Conservation (phyloP, 768 basidiomycete genomes). For the Daedaleopsis nitida region DNA sequence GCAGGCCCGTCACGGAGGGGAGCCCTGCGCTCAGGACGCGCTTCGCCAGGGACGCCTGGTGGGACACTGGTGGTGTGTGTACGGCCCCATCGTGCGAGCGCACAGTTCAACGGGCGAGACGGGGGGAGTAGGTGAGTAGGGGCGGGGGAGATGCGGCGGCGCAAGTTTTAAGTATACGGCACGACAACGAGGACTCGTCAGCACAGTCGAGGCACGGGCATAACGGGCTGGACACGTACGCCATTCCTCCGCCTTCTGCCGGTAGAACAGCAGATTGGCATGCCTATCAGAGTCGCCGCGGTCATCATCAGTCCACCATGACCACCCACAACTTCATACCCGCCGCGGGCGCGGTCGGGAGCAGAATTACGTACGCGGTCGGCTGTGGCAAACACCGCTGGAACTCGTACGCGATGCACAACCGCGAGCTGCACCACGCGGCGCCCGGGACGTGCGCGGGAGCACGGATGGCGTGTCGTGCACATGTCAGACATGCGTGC, state of each 20-base stretch:
- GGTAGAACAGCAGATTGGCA: slow-evolving; percentile 27
- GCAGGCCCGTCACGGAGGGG: slow-evolving; percentile 57
- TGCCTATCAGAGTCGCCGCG: slow-evolving; percentile 48
- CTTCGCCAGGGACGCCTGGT: slow-evolving; percentile 61
- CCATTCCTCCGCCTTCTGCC: slow-evolving; percentile 34
- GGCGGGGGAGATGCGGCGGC: background rate
- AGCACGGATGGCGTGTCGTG: slow-evolving; percentile 1
- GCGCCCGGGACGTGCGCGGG: background rate
- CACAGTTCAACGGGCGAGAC: no score
- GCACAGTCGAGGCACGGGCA: background rate
- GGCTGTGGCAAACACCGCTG: slow-evolving; percentile 63
- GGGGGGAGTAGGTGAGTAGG: background rate
- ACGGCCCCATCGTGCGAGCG: no score
- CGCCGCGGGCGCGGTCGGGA: background rate
- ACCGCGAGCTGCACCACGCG: slow-evolving; percentile 51
- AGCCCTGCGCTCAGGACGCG: slow-evolving; percentile 58
- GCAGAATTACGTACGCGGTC: slow-evolving; percentile 46
- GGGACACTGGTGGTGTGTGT: slow-evolving; percentile 45
- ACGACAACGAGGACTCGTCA: slow-evolving; percentile 1
- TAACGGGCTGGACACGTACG: slow-evolving; percentile 21
- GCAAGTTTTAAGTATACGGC: no score
- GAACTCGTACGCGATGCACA: slow-evolving; percentile 72
- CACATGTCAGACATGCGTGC: slow-evolving; percentile 2
- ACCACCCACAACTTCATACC: slow-evolving; percentile 8
- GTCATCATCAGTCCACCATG: slow-evolving; percentile 48